Evolutionary conservation across 2,329 filamentous ascomycete genomes (phyloP), one percentile per base, ranked within the genome.

Genomic region (Aureobasidium musti): DNA sequence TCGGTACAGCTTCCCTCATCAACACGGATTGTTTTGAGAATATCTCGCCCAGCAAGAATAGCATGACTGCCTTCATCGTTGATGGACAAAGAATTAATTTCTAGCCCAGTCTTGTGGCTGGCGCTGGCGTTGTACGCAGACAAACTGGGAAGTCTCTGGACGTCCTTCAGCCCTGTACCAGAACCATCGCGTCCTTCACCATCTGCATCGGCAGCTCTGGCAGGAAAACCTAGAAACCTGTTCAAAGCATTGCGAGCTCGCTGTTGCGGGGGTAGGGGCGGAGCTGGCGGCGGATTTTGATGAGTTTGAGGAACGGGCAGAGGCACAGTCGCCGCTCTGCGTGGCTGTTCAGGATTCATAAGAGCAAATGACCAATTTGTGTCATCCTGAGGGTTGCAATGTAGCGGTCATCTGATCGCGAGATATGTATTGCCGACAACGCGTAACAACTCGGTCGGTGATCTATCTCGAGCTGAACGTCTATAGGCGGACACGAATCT

Each of bases 11-110:
- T 80, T 68, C 82, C 80, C 66, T 84, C 82, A 52, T 83, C 80
- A 64, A 89, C 82, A 61, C 82, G 82, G 69, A 89, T 82, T 2
- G 86, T 89, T 76, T 88, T 88, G 72, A 89, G 82, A 66, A 89
- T 88, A 70, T 89, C 86, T 69, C 85, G 85, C 63, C 87, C 87
- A 49, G 85, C 87, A 70, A 89, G 82, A 65, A 89, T 81, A 63
- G 86, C 87, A 79, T 88, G 86, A 67, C 85, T 88, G 67, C 83
- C 81, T 66, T 83, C 80, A 47, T 86, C 84, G 68, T 87, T 89
- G 75, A 87, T 84, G 74, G 88, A 86, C 63, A 89, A 79, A 43
- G 87, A 84, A 50, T 83, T 78, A 72, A 89, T 88, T 69, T 86
- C 83, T 63, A 89, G 82, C 53, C 86, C 86, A n/a, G 87, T 89